These are phyloP conservation scores for Sanghuangporus weigelae DNA, from an alignment of 1,284 basidiomycete genomes.

Conservation along the genomic window DNA sequence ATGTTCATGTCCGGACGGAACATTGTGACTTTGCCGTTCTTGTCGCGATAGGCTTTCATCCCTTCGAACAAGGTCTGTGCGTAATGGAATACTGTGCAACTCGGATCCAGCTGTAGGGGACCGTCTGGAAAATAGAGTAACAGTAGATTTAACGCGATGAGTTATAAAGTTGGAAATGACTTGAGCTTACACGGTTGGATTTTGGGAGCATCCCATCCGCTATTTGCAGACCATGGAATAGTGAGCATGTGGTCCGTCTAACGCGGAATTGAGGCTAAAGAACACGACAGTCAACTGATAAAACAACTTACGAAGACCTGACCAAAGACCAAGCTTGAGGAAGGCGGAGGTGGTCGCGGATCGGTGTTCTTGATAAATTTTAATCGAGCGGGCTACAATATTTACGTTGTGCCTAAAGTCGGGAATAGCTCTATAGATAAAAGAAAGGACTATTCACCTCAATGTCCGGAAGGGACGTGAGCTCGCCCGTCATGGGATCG, in stretches of 20 bases:
- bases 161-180: neutral
- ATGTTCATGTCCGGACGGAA: conserved; percentile 99
- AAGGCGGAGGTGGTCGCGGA: conserved; percentile 49
- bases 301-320: conserved; percentile 57
- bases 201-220: conserved; percentile 80
- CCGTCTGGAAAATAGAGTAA: conserved; percentile 45
- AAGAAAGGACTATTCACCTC: conserved; percentile 29
- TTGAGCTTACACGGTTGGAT: conserved; percentile 73
- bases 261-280: neutral
- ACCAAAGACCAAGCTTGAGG: conserved; percentile 58
- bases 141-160: neutral
- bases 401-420: no score
- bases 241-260: conserved; percentile 93
- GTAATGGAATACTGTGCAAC: conserved; percentile 90
- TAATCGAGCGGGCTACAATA: conserved; percentile 40
- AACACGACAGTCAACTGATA: neutral
- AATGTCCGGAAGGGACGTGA: conserved; percentile 37
- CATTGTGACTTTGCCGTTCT: conserved; percentile 75
- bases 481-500: conserved; percentile 45
- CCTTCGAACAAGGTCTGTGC: conserved; percentile 91
- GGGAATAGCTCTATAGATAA: neutral
- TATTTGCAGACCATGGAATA: conserved; percentile 68
- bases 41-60: conserved; percentile 90
- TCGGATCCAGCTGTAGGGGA: conserved; percentile 75
- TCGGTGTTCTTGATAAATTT: conserved; percentile 43